These are phyloP conservation scores for Volvox carteri DNA, from an alignment of 163 green algal species.

Conservation along the genomic window DNA sequence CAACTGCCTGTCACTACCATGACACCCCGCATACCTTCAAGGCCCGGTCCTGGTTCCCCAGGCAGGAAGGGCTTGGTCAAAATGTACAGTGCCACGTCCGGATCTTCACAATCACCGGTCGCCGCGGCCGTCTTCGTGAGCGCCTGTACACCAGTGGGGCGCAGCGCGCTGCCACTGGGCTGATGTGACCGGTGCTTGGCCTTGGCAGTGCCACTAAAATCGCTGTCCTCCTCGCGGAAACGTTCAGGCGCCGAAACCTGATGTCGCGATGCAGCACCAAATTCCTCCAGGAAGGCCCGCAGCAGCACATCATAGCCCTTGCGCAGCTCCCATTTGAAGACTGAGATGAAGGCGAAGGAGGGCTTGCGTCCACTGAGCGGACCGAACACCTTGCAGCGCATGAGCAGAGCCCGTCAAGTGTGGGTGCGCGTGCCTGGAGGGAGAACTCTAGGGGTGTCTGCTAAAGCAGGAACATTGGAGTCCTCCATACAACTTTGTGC, in stretches of 20 bases:
- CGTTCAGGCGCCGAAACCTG: neutral
- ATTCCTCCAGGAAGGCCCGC: conserved; percentile 43
- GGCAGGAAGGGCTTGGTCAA: conserved; percentile 82
- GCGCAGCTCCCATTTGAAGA: conserved; percentile 80
- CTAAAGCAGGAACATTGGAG: too few species aligned
- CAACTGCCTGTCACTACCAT: too few species aligned
- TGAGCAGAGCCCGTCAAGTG: too few species aligned
- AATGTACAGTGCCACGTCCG: conserved; percentile 70
- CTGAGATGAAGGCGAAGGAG: conserved; percentile 64
- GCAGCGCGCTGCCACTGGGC: too few species aligned
- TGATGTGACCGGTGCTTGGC: too few species aligned
- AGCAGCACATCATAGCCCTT: conserved; percentile 82
- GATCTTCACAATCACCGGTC: neutral
- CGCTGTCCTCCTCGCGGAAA: neutral
- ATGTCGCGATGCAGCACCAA: neutral
- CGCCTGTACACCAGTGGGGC: too few species aligned
- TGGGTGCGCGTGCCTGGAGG: too few species aligned
- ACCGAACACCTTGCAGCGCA: conserved; percentile 56
- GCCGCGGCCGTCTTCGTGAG: neutral
- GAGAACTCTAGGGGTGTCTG: too few species aligned
- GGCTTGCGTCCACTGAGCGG: neutral
- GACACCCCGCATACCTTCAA: too few species aligned
- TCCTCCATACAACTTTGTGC: too few species aligned
- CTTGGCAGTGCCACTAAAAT: neutral
- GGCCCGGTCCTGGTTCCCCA: neutral